Conservation (phyloP, 2,329 filamentous ascomycete species). For the Huntiella abstrusa region DNA sequence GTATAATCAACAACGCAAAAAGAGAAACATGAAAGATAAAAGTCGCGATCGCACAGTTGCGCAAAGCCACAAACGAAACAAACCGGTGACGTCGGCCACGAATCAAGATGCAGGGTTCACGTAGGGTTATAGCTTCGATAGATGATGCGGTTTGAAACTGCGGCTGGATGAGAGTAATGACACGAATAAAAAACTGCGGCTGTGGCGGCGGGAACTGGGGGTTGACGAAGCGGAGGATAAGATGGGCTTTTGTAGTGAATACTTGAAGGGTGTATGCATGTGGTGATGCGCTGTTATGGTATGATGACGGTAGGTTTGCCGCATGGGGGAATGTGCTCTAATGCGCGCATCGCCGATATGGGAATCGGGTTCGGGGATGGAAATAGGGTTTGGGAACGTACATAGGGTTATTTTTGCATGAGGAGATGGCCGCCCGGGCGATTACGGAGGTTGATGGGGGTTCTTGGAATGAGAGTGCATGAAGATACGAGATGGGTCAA, state of each 20-base stretch:
- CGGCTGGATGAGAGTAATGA: too few relatives aligned
- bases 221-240: background rate
- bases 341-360: constrained; percentile 3
- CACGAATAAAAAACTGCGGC: too few relatives aligned
- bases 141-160: too few relatives aligned
- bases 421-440: background rate
- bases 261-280: background rate
- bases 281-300: background rate
- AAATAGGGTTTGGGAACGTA: background rate
- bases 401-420: background rate
- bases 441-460: background rate
- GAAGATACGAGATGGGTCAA: background rate
- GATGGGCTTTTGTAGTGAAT: background rate
- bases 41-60: background rate
- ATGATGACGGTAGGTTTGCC: background rate
- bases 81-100: too few relatives aligned
- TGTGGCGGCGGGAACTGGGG: background rate
- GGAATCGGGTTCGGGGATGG: background rate
- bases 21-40: background rate
- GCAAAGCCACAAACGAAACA: too few relatives aligned
- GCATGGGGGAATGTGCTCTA: constrained; percentile 5
- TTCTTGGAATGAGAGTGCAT: background rate
- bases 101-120: too few relatives aligned
- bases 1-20: background rate
- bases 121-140: too few relatives aligned